Evolutionary conservation across 164 flowering plant genomes (phyloP), one percentile per base, ranked within the genome.

Genomic region (Vitis rupestris): DNA sequence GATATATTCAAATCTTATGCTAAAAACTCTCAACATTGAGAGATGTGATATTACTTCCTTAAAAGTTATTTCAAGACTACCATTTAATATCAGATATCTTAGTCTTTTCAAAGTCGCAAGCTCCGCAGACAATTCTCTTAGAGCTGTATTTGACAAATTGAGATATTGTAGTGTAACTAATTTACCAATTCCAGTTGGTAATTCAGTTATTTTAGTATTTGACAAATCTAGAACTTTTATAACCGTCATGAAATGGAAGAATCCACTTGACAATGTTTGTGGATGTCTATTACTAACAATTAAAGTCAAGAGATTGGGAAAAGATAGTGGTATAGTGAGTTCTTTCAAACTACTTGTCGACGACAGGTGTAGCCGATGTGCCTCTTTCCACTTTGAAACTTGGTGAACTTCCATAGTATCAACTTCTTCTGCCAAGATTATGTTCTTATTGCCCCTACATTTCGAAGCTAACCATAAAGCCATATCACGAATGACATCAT

Each of bases 401-500:
- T 58, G 17, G 37, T 31, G 4, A 1, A 27, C 9, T 2, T 1
- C 6, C 14, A 10, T 27, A 6, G 31, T 54, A 11, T 16, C 14
- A 13, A 58, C 11, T 15, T 31, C 37, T 31, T 31, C 37, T 3
- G 2, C 37, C 3, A 31, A 31, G 6, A 31, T 31, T 5, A 3
- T 31, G 37, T 31, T 31, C 37, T 31, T 23, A 3, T 49, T 56
- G 9, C 50, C 55, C 8, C 0, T 6, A 4, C 62, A 31, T 31
- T 3, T 63, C 10, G 15, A 47, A 17, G 59, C 58, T 16, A 74
- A 12, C 73, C 70, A 70, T 3, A 75, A 11, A 0, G 78, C 78
- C 74, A 75, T 65, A 12, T 66, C 78, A 30, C 70, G 74, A 23
- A 70, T 53, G 15, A 75, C 55, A 16, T 54, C 74, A 56, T 75